These are phyloP conservation scores for Annulohypoxylon moriforme DNA, from an alignment of 495 filamentous ascomycete genomes.

Conservation along the genomic window DNA sequence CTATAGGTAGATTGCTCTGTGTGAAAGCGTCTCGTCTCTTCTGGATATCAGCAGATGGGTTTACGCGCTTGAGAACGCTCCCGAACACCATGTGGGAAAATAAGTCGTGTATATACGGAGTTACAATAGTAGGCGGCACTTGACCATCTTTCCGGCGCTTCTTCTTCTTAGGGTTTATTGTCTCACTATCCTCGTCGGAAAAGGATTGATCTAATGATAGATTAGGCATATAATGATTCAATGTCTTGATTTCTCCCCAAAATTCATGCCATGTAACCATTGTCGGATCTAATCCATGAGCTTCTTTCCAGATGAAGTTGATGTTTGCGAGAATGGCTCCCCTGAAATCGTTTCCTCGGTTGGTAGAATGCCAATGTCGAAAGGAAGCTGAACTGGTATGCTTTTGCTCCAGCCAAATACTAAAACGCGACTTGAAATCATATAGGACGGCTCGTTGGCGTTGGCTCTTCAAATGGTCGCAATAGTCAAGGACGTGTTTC, in stretches of 20 bases:
- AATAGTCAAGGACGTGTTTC: conserved; percentile 76
- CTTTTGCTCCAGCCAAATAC: conserved; percentile 59
- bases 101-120: conserved; percentile 70
- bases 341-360: conserved; percentile 67
- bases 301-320: conserved; percentile 73
- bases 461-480: conserved; percentile 47
- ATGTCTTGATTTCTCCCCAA: conserved; percentile 31
- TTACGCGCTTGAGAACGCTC: conserved; percentile 52
- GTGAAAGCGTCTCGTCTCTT: conserved; percentile 31
- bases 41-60: conserved; percentile 13
- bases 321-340: conserved; percentile 64
- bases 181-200: not conserved
- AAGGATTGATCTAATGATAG: not conserved
- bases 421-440: conserved; percentile 67
- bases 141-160: conserved; percentile 22
- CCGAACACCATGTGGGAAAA: conserved; percentile 73
- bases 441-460: conserved; percentile 55
- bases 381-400: conserved; percentile 56
- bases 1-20: conserved; percentile 13
- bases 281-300: conserved; percentile 52
- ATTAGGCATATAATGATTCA: conserved; percentile 36
- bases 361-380: conserved; percentile 61
- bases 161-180: not conserved
- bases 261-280: conserved; percentile 28
- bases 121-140: conserved; percentile 67